Evolutionary conservation across 2,329 filamentous ascomycete genomes (phyloP), one percentile per base, ranked within the genome.

Genomic region (Ceratocystis alfenasii): DNA sequence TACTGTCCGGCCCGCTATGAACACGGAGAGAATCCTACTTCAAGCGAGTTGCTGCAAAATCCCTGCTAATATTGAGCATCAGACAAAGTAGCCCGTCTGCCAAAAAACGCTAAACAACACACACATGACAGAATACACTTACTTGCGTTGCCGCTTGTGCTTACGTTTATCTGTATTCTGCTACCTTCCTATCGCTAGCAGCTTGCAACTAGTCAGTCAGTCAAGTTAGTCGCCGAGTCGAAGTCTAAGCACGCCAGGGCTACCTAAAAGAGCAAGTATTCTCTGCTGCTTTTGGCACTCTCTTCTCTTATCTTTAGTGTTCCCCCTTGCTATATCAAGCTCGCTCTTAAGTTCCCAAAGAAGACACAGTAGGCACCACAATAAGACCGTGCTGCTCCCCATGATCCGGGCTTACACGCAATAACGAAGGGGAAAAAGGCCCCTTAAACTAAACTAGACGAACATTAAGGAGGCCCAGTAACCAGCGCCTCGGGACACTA

Each of bases 11-110:
- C 30, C 55, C 55, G 55, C 55, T 20, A 59, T 59, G 30, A 59
- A 59, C 30, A 59, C 28, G 55, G 25, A 30, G 25, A 17, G 25
- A 59, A 59, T 59, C 55, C 55, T 59, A n/a, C 55, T 59, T 36
- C 30, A 59, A 59, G 55, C 55, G 28, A 36, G 8, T 10, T 36
- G 55, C 33, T 33, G 55, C 55, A 59, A n/a, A n/a, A 59, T 59
- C 55, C 55, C 28, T 59, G 55, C 17, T 36, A 59, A 59, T 59
- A 59, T 59, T 59, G 55, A 30, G 48, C 48, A 53, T 53, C 20
- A 53, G 20, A 57, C 53, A 57, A 30, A 57, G 53, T 57, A 53
- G n/a, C 20, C 20, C 48, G 17, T 48, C 46, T 48, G 46, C 46
- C 48, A 53, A 28, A 53, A 53, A 48, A 48, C 10, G 48, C 48